These are phyloP conservation scores for Alloteropsis angusta DNA, from an alignment of 202 grass and related monocot species.

Conservation along the genomic window DNA sequence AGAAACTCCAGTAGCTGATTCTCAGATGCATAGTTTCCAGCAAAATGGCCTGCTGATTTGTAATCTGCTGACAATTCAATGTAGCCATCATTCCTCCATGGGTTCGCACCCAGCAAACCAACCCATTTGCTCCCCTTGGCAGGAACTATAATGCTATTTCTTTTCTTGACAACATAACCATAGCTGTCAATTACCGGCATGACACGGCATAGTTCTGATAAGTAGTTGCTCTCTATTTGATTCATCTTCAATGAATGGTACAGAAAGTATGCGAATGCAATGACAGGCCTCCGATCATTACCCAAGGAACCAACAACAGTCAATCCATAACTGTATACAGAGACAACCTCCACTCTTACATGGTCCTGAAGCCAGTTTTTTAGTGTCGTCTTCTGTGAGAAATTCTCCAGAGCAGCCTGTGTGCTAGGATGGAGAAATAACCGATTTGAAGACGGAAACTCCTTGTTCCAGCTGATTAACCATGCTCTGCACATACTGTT, in stretches of 20 bases:
- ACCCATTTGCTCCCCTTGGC: conserved; percentile 69
- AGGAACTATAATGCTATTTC: conserved; percentile 43
- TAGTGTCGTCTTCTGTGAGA: neutral
- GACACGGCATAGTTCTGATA: neutral
- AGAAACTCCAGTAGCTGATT: conserved; percentile 36
- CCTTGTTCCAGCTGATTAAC: conserved; percentile 53
- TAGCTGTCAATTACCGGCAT: conserved; percentile 57
- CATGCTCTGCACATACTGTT: conserved; percentile 26
- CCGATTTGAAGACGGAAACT: conserved; percentile 30
- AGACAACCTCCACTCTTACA: conserved; percentile 32
- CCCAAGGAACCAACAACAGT: conserved; percentile 22
- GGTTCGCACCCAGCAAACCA: conserved; percentile 50
- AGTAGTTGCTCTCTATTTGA: neutral
- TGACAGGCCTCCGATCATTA: conserved; percentile 15
- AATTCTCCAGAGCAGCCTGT: conserved; percentile 22
- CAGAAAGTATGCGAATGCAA: conserved; percentile 56
- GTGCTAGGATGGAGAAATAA: conserved; percentile 35
- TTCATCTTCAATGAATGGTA: conserved; percentile 26
- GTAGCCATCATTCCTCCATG: conserved; percentile 41
- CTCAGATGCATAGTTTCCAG: conserved; percentile 22
- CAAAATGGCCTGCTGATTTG: conserved; percentile 19
- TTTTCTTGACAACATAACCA: conserved; percentile 3
- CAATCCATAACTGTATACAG: conserved; percentile 16
- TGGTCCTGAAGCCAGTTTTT: conserved; percentile 32
- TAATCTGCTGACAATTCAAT: conserved; percentile 52